Evolutionary conservation across 169 alveolate genomes (phyloP), one percentile per base, ranked within the genome.

Genomic region (Eimeria sp.): DNA sequence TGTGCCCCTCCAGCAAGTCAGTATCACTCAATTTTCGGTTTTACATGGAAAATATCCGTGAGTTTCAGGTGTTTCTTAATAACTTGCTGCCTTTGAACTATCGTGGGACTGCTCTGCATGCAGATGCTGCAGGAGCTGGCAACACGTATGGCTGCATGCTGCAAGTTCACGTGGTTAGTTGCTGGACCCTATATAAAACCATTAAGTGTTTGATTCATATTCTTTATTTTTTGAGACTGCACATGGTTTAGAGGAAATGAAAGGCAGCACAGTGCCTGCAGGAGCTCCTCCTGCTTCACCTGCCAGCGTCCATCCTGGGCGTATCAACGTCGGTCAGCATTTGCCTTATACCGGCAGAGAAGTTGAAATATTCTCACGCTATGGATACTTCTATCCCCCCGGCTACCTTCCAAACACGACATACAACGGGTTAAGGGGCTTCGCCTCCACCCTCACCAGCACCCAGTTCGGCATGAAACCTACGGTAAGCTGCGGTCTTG

Each of bases 321-420:
- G 96, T 9, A 68, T 76, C 71, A 93, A 74, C 49, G 96, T 93
- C 14, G 96, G 96, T 4, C 87, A 49, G 56, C 96, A 93, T 54
- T 89, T 93, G 74, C 96, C 96, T 1, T 93, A 93, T 64, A 93
- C 96, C 20, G 96, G 96, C 49, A 87, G 96, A 52, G 96, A 93
- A 25, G 89, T 88, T 18, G 93, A 93, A 58, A 82, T 93, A n/a
- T 93, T 93, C 77, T 93, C 96, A 13, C 96, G 96, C 25, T 58
- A 76, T 66, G 96, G 96, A 6, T 82, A 93, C 88, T 66, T 64
- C 37, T 64, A 72, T 37, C 96, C 96, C 16, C 96, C 96, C 0
- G 96, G 96, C 20, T 93, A 93, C 88, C 96, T 80, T 77, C 80
- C 88, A 58, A 93, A 93, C 83, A 85, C 91, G 60, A 4, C 62